Conservation (phyloP, 768 basidiomycete species). For the Chalciporus chontae region DNA sequence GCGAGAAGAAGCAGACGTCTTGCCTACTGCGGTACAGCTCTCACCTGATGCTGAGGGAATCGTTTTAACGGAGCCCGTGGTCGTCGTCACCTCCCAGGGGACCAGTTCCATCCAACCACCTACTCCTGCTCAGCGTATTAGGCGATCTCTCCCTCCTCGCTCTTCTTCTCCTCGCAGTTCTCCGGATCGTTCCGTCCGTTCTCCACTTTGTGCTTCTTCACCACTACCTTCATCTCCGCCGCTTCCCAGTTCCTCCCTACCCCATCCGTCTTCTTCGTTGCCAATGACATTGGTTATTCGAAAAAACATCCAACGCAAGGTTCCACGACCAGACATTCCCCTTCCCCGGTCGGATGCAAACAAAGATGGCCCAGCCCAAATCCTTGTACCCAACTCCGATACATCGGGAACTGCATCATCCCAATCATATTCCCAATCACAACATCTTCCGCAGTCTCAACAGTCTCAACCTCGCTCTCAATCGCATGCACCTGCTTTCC, state of each 20-base stretch:
- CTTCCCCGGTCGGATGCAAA: constrained; percentile 30
- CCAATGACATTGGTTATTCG: constrained; percentile 13
- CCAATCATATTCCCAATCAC: constrained; percentile 28
- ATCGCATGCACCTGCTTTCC: constrained; percentile 9
- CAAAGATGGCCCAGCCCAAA: constrained; percentile 35
- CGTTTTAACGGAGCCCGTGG: background rate
- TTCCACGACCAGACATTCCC: constrained; percentile 40
- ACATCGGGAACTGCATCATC: constrained; percentile 40
- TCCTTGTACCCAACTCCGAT: constrained; percentile 59
- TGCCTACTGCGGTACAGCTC: background rate
- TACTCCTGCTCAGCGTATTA: constrained; percentile 27
- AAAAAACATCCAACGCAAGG: constrained; percentile 38
- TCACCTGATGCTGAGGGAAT: constrained; percentile 16
- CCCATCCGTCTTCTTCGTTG: constrained; percentile 6
- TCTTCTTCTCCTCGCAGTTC: constrained; percentile 9
- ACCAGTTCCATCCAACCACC: constrained; percentile 22
- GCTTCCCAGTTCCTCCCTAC: constrained; percentile 11
- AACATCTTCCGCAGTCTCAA: constrained; percentile 27
- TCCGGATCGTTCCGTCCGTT: background rate
- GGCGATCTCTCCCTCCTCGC: constrained; percentile 1
- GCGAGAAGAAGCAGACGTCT: background rate
- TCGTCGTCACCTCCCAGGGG: constrained; percentile 5
- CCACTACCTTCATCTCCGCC: constrained; percentile 13
- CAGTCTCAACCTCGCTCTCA: constrained; percentile 20
- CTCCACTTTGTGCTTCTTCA: constrained; percentile 3